Conservation (phyloP, 192 early-diverging fungal species). For the Podila clonocystis region DNA sequence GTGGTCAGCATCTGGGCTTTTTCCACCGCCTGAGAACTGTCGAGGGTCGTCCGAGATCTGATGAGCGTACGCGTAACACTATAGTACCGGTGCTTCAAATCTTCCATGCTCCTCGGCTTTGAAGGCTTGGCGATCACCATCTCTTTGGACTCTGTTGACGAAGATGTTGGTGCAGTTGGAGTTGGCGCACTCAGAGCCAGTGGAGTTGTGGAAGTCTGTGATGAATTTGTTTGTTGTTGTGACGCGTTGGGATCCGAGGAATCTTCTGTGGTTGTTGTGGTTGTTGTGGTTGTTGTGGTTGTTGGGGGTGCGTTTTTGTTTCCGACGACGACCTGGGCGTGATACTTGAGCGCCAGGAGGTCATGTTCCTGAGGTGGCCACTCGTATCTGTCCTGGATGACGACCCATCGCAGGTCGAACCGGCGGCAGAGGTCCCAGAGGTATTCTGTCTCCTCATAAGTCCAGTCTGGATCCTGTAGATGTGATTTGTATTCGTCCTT, state of each 20-base stretch:
- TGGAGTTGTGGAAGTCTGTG: not conserved
- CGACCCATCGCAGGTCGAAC: slow-evolving; percentile 86
- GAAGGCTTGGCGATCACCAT: slow-evolving; percentile 19
- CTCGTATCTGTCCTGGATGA: slow-evolving; percentile 88
- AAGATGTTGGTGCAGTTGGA: not conserved
- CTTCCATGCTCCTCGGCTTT: slow-evolving; percentile 65
- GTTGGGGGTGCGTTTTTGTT: not conserved
- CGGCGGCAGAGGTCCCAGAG: slow-evolving; percentile 75
- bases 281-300: not conserved
- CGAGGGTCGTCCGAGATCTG: slow-evolving; percentile 54
- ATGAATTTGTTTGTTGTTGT: not conserved
- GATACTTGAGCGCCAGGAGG: slow-evolving; percentile 24
- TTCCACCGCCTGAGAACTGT: slow-evolving; percentile 39
- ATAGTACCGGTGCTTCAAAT: slow-evolving; percentile 91
- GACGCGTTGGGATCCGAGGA: not conserved
- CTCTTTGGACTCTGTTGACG: slow-evolving; percentile 7
- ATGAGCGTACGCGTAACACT: slow-evolving; percentile 72
- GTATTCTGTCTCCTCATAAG: slow-evolving; percentile 86
- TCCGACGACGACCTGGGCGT: not conserved
- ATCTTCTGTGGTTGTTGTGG: not conserved
- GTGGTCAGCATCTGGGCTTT: slow-evolving; percentile 44
- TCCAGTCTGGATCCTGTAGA: slow-evolving; percentile 81
- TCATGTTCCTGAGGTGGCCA: slow-evolving; percentile 52
- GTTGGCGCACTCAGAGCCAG: not conserved
- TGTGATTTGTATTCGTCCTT: slow-evolving; percentile 88